Evolutionary conservation across 2,329 filamentous ascomycete species (phyloP).

Genomic region (Ustulina deusta): DNA sequence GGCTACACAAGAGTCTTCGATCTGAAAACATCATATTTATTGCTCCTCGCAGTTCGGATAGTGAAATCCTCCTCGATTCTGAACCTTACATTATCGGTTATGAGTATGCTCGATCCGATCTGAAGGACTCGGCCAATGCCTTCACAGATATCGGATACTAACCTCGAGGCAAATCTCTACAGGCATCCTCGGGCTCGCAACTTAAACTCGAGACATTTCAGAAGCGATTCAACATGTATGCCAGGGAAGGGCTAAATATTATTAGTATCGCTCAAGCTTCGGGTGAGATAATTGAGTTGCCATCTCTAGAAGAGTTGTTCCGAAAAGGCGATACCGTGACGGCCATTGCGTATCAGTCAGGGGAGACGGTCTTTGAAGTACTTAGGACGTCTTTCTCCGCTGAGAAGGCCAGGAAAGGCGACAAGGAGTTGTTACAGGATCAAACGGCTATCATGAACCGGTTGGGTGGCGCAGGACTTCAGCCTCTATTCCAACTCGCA

Average conservation of each 20-base stretch:
- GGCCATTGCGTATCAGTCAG: conserved; percentile 9
- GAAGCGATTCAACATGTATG: conserved; percentile 44
- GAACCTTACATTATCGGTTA: conserved; percentile 42
- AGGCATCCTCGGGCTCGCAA: conserved; percentile 39
- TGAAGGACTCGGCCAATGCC: conserved; percentile 27
- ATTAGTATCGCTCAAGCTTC: conserved; percentile 16
- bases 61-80: conserved; percentile 34
- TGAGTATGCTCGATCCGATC: conserved; percentile 40
- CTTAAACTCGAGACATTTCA: conserved; percentile 38
- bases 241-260: conserved; percentile 29
- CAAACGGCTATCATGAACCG: conserved; percentile 7
- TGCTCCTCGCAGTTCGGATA: conserved; percentile 33
- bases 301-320: conserved; percentile 20
- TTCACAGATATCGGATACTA: conserved; percentile 41
- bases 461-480: conserved; percentile 19
- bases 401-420: conserved; percentile 16
- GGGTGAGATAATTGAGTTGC: conserved; percentile 16
- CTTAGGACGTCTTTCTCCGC: conserved; percentile 9
- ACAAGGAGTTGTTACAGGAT: conserved; percentile 12
- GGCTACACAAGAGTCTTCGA: conserved; percentile 50
- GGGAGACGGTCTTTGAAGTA: conserved; percentile 17
- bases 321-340: conserved; percentile 4
- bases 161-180: conserved; percentile 41
- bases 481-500: not conserved
- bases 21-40: conserved; percentile 49